Percentiles rank a stretch among this genome's conserved stretches.
These are phyloP conservation scores for Phytophthora sojae DNA, from an alignment of 352 stramenopile species.

Conservation along the genomic window DNA sequence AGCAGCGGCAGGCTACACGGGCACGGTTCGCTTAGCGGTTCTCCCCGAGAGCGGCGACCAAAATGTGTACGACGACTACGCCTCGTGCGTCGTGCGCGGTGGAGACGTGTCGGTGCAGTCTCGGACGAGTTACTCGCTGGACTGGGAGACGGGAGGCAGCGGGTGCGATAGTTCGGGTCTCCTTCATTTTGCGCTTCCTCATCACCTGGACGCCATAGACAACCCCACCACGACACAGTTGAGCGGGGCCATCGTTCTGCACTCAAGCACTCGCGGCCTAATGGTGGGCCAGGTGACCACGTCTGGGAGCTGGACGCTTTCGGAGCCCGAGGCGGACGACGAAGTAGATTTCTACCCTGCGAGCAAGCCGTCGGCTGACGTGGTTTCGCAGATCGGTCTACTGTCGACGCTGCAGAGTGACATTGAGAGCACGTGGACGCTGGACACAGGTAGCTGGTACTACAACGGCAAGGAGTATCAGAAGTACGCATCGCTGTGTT, in stretches of 20 bases:
- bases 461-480: constrained; percentile 66
- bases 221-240: constrained; percentile 14
- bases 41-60: constrained; percentile 36
- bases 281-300: constrained; percentile 52
- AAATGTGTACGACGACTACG: constrained; percentile 53
- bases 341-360: constrained; percentile 58
- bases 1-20: constrained; percentile 38
- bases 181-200: constrained; percentile 58
- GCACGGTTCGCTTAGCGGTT: constrained; percentile 55
- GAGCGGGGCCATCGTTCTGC: constrained; percentile 29
- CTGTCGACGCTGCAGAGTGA: constrained; percentile 44
- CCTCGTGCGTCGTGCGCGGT: constrained; percentile 50
- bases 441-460: constrained; percentile 63
- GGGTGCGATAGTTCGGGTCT: constrained; percentile 43
- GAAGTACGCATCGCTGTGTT: constrained; percentile 71
- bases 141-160: constrained; percentile 48
- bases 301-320: constrained; percentile 42
- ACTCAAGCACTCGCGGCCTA: constrained; percentile 59
- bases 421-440: constrained; percentile 52
- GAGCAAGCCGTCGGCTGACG: constrained; percentile 20
- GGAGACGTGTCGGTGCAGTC: constrained; percentile 47
- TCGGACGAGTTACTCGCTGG: constrained; percentile 58
- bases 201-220: constrained; percentile 51
- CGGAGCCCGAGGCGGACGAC: constrained; percentile 43
- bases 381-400: constrained; percentile 19